A percentile compares a stretch with the other conserved stretches of the same genome.
These are phyloP conservation scores for Rhynchospora tenuis DNA, from an alignment of 176 grass and related monocot species.

Conservation along the genomic window DNA sequence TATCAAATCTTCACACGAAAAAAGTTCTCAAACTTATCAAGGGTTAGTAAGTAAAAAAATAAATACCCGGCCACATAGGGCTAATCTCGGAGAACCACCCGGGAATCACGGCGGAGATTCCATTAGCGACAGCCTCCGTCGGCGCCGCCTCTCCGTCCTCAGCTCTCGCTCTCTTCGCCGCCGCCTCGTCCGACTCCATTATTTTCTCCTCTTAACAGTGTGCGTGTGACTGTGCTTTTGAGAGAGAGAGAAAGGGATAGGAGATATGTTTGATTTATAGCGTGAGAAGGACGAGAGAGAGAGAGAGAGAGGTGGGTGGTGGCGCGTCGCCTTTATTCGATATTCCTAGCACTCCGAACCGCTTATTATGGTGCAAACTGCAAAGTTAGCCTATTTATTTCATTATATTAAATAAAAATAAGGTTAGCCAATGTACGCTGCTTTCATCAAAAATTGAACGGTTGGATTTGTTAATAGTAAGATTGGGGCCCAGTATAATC, in stretches of 20 bases:
- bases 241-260: not conserved
- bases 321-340: conserved; percentile 6
- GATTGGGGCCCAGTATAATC: not conserved
- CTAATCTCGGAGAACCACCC: conserved; percentile 99
- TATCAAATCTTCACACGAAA: not conserved
- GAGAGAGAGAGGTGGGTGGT: not conserved
- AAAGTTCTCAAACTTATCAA: not conserved
- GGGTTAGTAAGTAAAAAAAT: not conserved
- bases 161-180: conserved; percentile 29
- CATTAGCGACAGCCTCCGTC: conserved; percentile 27
- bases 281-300: not conserved
- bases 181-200: conserved; percentile 16
- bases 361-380: not conserved
- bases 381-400: not conserved
- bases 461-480: not conserved
- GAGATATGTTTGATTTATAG: not conserved
- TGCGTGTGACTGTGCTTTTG: not conserved
- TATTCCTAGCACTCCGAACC: not conserved
- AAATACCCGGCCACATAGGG: conserved; percentile 91
- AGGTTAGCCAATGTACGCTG: not conserved
- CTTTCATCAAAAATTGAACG: not conserved
- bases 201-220: not conserved
- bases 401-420: not conserved
- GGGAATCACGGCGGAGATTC: conserved; percentile 82
- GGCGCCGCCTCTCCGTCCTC: conserved; percentile 31